Evolutionary conservation across 306 rosid genomes (phyloP).

Genomic region (Mimosa pudica): DNA sequence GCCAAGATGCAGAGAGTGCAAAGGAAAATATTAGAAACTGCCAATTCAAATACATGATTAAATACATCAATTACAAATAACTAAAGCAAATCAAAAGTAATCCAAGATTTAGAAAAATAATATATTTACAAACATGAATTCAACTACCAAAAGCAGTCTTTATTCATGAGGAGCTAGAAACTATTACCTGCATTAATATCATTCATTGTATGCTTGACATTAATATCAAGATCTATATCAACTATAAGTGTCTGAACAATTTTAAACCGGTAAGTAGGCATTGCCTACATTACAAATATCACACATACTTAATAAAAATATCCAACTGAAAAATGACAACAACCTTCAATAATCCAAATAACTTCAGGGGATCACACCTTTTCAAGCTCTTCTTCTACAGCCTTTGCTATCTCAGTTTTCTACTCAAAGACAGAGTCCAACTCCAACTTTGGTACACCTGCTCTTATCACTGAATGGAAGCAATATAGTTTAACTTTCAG

Average conservation of each 20-base stretch:
- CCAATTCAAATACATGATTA: background rate
- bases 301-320: conserved; percentile 12
- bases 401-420: conserved; percentile 66
- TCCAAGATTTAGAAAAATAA: background rate
- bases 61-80: background rate
- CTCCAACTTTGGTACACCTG: conserved; percentile 69
- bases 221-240: conserved; percentile 62
- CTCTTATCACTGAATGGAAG: conserved; percentile 60
- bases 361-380: conserved; percentile 46
- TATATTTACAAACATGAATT: background rate
- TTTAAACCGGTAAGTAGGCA: conserved; percentile 65
- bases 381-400: conserved; percentile 70
- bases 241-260: conserved; percentile 76
- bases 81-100: conserved; percentile 18
- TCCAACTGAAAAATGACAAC: background rate
- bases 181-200: conserved; percentile 74
- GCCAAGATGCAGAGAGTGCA: background rate
- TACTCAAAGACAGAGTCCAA: conserved; percentile 71
- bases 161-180: background rate
- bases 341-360: conserved; percentile 7
- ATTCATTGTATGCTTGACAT: conserved; percentile 69
- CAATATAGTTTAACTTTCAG: conserved; percentile 21
- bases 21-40: background rate
- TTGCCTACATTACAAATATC: conserved; percentile 48
- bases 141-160: background rate